Conservation (phyloP, 2,329 filamentous ascomycete species). For the Talaromyces pinophilus region DNA sequence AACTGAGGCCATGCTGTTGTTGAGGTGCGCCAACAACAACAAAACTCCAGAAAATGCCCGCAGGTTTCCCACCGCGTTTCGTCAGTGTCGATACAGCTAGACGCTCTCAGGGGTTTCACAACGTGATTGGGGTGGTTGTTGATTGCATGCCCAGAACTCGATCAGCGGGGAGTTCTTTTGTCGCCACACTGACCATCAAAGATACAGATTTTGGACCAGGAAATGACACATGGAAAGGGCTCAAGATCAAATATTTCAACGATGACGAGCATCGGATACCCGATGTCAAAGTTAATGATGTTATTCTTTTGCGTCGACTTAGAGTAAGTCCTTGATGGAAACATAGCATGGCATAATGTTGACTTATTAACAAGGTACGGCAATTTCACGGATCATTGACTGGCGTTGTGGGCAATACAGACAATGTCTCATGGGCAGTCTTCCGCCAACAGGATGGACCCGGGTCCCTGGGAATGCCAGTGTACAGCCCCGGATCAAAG, state of each 20-base stretch:
- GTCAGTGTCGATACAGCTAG: slow-evolving; percentile 51
- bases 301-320: slow-evolving; percentile 63
- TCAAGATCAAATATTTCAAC: slow-evolving; percentile 64
- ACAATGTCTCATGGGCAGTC: slow-evolving; percentile 37
- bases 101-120: slow-evolving; percentile 45
- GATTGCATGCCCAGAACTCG: slow-evolving; percentile 60
- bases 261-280: slow-evolving; percentile 48
- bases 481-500: slow-evolving; percentile 33
- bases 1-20: neutral
- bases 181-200: slow-evolving; percentile 61
- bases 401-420: slow-evolving; percentile 33
- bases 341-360: neutral
- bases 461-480: slow-evolving; percentile 27
- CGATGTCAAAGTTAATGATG: slow-evolving; percentile 56
- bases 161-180: slow-evolving; percentile 60
- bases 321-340: slow-evolving; percentile 49
- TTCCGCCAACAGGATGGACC: slow-evolving; percentile 34
- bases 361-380: slow-evolving; percentile 20
- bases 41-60: slow-evolving; percentile 24
- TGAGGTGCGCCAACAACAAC: neutral
- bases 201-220: slow-evolving; percentile 55
- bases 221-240: slow-evolving; percentile 40
- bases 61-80: slow-evolving; percentile 46
- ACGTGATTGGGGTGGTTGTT: slow-evolving; percentile 69
- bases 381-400: slow-evolving; percentile 30